phyloP scores from a whole-genome alignment of 2,329 filamentous ascomycete species.

The Endothia cerciana region DNA sequence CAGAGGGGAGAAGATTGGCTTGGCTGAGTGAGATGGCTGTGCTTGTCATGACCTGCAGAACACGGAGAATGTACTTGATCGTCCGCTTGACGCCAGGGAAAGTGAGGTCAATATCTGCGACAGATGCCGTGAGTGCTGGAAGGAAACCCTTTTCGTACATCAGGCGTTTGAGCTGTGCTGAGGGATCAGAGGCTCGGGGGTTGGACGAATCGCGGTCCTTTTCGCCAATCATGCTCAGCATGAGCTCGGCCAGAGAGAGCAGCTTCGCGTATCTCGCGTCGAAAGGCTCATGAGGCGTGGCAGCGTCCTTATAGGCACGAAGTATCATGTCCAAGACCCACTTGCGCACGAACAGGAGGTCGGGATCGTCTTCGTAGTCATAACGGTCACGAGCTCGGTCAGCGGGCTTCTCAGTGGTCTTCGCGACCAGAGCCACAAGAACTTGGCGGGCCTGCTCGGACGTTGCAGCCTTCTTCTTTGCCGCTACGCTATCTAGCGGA shows the following conservation, averaged over 20 bases:
- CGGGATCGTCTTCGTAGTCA: conserved; percentile 76
- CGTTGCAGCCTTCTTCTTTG: conserved; percentile 85
- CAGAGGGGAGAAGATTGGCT: conserved; percentile 69
- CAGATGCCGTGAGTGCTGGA: conserved; percentile 82
- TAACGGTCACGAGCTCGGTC: conserved; percentile 61
- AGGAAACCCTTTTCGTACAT: conserved; percentile 99
- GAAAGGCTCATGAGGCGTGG: conserved; percentile 74
- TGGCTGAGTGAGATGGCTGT: conserved; percentile 87
- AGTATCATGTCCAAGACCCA: conserved; percentile 94
- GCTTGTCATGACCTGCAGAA: conserved; percentile 83
- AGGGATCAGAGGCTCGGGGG: conserved; percentile 38
- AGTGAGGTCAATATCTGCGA: conserved; percentile 93
- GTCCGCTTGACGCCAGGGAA: conserved; percentile 92
- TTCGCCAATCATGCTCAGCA: conserved; percentile 87
- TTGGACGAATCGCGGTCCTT: conserved; percentile 65
- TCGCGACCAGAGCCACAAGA: conserved; percentile 82
- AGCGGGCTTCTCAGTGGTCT: conserved; percentile 77
- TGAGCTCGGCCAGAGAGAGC: conserved; percentile 85
- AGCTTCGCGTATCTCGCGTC: conserved; percentile 88
- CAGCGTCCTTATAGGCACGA: conserved; percentile 89
- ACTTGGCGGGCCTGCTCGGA: conserved; percentile 85
- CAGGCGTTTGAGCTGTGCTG: conserved; percentile 76
- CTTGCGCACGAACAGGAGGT: conserved; percentile 88
- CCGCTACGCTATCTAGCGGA: conserved; percentile 72
- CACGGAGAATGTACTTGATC: conserved; percentile 93